Base-by-base conservation (phyloP, 2,329 filamentous ascomycete species). In the Neurospora sp. region DNA sequence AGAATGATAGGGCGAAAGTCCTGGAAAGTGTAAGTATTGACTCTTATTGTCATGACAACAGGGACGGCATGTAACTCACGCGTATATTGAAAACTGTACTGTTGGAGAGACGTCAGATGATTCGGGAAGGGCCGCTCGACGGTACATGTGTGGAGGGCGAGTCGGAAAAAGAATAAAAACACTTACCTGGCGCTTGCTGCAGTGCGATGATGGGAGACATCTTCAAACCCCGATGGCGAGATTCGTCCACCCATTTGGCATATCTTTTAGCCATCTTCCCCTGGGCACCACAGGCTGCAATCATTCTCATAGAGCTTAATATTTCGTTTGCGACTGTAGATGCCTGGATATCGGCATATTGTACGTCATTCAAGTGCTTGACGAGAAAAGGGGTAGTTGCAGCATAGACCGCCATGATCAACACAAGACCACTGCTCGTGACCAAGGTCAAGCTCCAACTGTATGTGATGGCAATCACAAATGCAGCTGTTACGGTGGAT, bases 251-350 rank as follows among this genome's bases (percentile, higher is more conserved):
- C 80, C 85, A 88, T 0, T 78, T 77, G 12, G 82, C 78, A 75
- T 88, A 89, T 57, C 84, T 84, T 68, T 81, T 79, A 0, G 83
- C 80, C 71, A 89, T 83, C 28, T 85, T 84, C 8, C 78, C 77
- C 74, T 89, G 86, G 4, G 88, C 88, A 36, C 88, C 87, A 73
- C 87, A 89, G 0, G 88, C 88, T 40, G 85, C 82, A 38, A 90
- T 81, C 82, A 89, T 90, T 8, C 87, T 81, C 37, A 89, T 83
- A 41, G 86, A 85, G 1, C 83, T 80, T 72, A 90, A 82, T 3
- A 86, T 82, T 75, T 90, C 88, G 70, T 86, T 88, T 1, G 88
- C 88, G 8, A 89, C 80, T 2, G 85, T 84, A 0, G 85, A 83
- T 0, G 88, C 85, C 71, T 86, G 86, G 1, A 83, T 84, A 72